Percentiles rank a stretch among this genome's conserved stretches.
phyloP scores from a whole-genome alignment of 2,329 filamentous ascomycete genomes.

The Fusarium torulosum region DNA sequence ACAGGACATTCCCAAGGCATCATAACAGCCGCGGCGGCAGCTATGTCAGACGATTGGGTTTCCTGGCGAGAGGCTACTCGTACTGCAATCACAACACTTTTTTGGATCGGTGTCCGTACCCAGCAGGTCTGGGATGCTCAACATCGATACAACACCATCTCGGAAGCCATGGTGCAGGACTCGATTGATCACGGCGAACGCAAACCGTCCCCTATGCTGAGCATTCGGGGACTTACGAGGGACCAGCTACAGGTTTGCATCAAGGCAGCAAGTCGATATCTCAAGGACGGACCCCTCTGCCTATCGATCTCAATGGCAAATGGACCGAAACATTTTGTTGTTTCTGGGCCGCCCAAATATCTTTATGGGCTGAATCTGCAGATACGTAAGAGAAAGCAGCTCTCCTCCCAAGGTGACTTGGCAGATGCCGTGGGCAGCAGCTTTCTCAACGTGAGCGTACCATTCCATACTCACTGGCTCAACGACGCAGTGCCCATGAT shows the following conservation, averaged over 20 bases:
- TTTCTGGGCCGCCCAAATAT: constrained; percentile 19
- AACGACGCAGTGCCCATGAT: constrained; percentile 13
- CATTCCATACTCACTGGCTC: constrained; percentile 19
- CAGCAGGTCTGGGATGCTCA: constrained; percentile 17
- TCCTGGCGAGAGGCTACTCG: constrained; percentile 21
- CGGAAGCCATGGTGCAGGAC: constrained; percentile 23
- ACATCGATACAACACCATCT: not conserved
- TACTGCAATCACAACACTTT: constrained; percentile 10
- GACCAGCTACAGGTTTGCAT: constrained; percentile 11
- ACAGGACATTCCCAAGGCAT: constrained; percentile 27
- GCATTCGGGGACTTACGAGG: constrained; percentile 9
- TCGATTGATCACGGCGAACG: constrained; percentile 19
- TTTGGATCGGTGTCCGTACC: constrained; percentile 24
- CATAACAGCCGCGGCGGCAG: constrained; percentile 12
- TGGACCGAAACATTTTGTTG: constrained; percentile 14
- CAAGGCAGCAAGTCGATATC: constrained; percentile 20
- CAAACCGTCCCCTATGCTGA: constrained; percentile 20
- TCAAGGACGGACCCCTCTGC: not conserved
- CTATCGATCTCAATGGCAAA: constrained; percentile 15
- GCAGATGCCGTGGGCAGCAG: not conserved
- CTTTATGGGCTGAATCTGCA: constrained; percentile 23
- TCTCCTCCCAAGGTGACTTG: not conserved
- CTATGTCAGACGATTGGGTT: constrained; percentile 7
- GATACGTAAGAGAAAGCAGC: constrained; percentile 18
- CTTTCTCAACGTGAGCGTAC: constrained; percentile 24